A percentile compares a stretch with the other conserved stretches of the same genome.
Evolutionary conservation across 257 asterid species (phyloP).

Genomic region (Primulina tabacum): DNA sequence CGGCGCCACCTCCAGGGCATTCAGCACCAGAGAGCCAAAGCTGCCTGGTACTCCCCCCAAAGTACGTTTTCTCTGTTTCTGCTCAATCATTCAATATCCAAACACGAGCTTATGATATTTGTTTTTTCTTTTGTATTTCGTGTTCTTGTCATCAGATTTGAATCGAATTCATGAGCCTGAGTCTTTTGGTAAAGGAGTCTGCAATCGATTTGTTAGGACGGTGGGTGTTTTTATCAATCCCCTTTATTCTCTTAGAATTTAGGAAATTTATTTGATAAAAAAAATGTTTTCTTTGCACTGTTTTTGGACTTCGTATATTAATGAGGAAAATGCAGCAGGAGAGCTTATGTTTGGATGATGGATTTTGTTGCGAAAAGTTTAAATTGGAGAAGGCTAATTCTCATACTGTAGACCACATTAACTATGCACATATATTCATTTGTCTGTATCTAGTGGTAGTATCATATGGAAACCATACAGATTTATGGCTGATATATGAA

Average conservation of each 20-base stretch:
- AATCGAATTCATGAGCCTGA: constrained; percentile 42
- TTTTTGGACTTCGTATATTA: neutral
- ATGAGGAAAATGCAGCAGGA: neutral
- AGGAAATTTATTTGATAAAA: neutral
- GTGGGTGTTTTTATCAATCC: constrained; percentile 31
- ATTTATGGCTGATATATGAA: neutral
- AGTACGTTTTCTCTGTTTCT: constrained; percentile 14
- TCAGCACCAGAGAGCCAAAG: constrained; percentile 86
- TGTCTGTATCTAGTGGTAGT: constrained; percentile 6
- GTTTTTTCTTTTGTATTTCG: neutral
- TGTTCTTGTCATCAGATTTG: constrained; percentile 22
- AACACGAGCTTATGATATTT: neutral
- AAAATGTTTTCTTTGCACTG: neutral
- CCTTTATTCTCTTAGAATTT: neutral
- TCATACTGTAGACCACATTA: too few species aligned
- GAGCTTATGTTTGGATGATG: neutral
- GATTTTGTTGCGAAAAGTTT: too few species aligned
- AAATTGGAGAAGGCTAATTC: too few species aligned
- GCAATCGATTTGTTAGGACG: constrained; percentile 82
- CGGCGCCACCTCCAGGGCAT: constrained; percentile 86
- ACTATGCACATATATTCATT: neutral
- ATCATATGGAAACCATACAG: neutral
- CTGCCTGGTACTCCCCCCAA: constrained; percentile 73
- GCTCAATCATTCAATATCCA: neutral
- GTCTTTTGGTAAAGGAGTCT: constrained; percentile 54